Percentiles rank a stretch among this genome's conserved stretches.
Evolutionary conservation across 1,284 basidiomycete species (phyloP).

Genomic region (Cystobasidium slooffiae): DNA sequence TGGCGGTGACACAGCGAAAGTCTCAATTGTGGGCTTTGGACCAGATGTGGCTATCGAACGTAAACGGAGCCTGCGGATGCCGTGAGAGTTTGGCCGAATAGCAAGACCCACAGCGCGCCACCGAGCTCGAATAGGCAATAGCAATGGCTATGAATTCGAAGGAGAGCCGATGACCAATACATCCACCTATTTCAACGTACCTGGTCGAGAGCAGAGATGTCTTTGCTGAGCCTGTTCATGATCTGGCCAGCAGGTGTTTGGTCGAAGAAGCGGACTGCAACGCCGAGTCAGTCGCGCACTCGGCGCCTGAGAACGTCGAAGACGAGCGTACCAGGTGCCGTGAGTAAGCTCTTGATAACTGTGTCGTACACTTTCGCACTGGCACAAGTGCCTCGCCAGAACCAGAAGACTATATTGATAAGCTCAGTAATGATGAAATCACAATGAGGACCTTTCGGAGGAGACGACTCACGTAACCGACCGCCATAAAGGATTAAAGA

Average conservation of each 20-base stretch:
- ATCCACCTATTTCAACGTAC: slow-evolving; percentile 61
- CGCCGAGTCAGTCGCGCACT: background rate
- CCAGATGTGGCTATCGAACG: too few species aligned
- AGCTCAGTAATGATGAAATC: background rate
- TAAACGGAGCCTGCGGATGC: too few species aligned
- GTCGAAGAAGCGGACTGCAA: slow-evolving; percentile 51
- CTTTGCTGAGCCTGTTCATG: slow-evolving; percentile 60
- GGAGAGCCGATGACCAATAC: slow-evolving; percentile 73
- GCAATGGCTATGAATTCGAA: slow-evolving; percentile 57
- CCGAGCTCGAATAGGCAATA: background rate
- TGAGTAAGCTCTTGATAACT: slow-evolving; percentile 47
- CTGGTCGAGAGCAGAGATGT: slow-evolving; percentile 61
- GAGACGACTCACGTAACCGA: slow-evolving; percentile 22
- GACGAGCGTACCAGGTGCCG: slow-evolving; percentile 45
- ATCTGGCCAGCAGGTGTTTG: slow-evolving; percentile 59
- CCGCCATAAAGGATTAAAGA: slow-evolving; percentile 42
- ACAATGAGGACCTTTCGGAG: background rate
- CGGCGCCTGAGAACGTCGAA: background rate
- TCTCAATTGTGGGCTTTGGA: too few species aligned
- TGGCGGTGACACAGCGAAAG: too few species aligned
- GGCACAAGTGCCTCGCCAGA: slow-evolving; percentile 47
- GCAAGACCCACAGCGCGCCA: too few species aligned
- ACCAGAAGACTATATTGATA: background rate
- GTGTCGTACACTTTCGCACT: slow-evolving; percentile 43
- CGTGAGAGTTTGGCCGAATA: too few species aligned